Conservation (phyloP, 1,284 basidiomycete species). For the Boletus sp. region DNA sequence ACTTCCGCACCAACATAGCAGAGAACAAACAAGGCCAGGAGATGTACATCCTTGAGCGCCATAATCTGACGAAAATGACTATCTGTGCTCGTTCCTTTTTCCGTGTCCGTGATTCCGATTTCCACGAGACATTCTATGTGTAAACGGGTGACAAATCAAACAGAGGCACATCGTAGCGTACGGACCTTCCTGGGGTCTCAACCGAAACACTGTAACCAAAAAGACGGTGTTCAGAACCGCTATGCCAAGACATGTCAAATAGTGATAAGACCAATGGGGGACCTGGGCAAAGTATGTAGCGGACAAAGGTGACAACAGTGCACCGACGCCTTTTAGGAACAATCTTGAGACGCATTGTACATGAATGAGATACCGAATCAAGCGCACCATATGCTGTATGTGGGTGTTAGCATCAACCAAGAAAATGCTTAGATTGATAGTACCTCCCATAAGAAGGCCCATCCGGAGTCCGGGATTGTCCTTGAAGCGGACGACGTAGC, state of each 20-base stretch:
- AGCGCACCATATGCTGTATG: constrained; percentile 17
- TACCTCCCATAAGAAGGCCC: constrained; percentile 24
- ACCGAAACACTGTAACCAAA: constrained; percentile 52
- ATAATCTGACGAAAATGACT: constrained; percentile 54
- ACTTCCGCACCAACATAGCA: constrained; percentile 61
- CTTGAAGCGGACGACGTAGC: constrained; percentile 24
- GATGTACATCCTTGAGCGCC: constrained; percentile 47
- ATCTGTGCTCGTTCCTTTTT: constrained; percentile 28
- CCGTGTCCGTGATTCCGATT: constrained; percentile 34
- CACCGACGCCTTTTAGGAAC: constrained; percentile 52
- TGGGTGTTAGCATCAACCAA: not conserved
- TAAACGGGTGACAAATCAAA: not conserved
- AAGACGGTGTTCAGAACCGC: constrained; percentile 48
- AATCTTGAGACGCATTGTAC: not conserved
- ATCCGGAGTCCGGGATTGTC: constrained; percentile 28
- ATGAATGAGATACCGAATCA: not conserved
- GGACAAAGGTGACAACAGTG: constrained; percentile 57
- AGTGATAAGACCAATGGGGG: constrained; percentile 63
- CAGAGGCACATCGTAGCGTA: not conserved
- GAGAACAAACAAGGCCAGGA: constrained; percentile 53
- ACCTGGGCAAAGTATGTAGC: constrained; percentile 60
- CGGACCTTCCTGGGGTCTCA: constrained; percentile 56
- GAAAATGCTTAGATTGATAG: not conserved
- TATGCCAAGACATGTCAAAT: constrained; percentile 58
- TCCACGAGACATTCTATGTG: constrained; percentile 27